Percentiles rank a stretch among this genome's conserved stretches.
Conservation (phyloP, 768 basidiomycete genomes). For the Auricularia sp. region DNA sequence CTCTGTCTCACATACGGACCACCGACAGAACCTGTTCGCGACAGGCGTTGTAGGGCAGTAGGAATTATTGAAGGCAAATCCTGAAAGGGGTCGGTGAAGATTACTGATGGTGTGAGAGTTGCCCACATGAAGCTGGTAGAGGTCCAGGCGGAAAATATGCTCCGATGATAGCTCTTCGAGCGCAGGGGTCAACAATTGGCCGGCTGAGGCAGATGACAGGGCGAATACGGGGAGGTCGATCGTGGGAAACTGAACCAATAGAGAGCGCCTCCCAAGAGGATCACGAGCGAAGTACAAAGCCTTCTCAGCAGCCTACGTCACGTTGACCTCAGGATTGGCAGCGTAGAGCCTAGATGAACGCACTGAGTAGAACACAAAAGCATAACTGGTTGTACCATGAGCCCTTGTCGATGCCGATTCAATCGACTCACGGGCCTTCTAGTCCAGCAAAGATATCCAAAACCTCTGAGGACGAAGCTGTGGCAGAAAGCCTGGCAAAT, state of each 20-base stretch:
- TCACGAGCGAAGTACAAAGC: conserved; percentile 68
- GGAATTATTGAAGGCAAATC: too few species aligned
- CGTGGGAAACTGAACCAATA: conserved; percentile 58
- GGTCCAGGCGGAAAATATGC: conserved; percentile 44
- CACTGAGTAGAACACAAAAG: conserved; percentile 72
- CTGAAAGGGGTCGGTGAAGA: too few species aligned
- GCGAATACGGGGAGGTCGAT: conserved; percentile 40
- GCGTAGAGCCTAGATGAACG: conserved; percentile 10
- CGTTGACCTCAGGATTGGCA: neutral
- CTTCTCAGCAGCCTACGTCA: conserved; percentile 9
- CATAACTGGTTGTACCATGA: conserved; percentile 41
- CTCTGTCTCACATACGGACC: too few species aligned
- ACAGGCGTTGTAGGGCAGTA: too few species aligned
- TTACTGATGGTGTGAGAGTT: neutral
- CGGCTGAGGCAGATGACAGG: conserved; percentile 56
- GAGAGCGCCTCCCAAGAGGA: conserved; percentile 77
- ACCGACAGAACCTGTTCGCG: too few species aligned
- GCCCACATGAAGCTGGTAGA: conserved; percentile 13
- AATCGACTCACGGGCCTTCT: conserved; percentile 68
- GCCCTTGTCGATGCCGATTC: neutral
- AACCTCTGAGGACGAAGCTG: conserved; percentile 30
- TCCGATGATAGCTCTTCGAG: conserved; percentile 57
- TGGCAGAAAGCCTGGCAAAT: conserved; percentile 22
- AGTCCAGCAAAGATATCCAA: conserved; percentile 42
- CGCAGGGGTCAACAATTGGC: conserved; percentile 31